A percentile compares a stretch with the other conserved stretches of the same genome.
Evolutionary conservation across 345 rosid genomes (phyloP).

Genomic region (Eucalyptus caleyi): DNA sequence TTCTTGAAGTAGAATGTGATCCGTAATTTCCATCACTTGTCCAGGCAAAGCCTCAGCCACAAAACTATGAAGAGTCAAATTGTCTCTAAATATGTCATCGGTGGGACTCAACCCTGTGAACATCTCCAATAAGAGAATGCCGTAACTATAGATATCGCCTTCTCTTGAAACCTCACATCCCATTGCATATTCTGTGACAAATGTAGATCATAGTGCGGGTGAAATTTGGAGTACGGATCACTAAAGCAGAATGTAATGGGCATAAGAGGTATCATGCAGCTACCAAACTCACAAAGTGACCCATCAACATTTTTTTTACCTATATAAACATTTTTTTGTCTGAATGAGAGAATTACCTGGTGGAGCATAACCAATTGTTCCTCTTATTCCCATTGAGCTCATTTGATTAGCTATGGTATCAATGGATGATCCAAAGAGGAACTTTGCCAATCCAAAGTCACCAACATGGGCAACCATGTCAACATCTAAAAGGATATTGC

Average conservation of each 20-base stretch:
- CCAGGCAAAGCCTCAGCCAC: neutral
- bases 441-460: neutral
- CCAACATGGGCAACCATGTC: neutral
- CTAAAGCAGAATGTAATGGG: neutral
- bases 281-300: neutral
- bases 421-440: neutral
- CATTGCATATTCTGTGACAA: neutral
- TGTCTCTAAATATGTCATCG: neutral
- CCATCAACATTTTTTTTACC: neutral
- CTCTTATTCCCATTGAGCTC: neutral
- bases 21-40: neutral
- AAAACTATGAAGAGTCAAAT: neutral
- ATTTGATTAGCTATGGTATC: neutral
- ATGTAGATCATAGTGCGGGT: neutral
- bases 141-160: neutral
- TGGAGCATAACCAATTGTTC: neutral
- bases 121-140: neutral
- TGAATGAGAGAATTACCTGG: neutral
- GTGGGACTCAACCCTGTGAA: neutral
- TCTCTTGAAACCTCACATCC: neutral
- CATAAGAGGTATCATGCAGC: neutral
- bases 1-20: neutral
- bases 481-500: neutral
- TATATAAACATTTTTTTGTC: fast-evolving
- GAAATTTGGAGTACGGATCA: neutral